Conservation (phyloP, 345 rosid species). For the Salix suchowensis region DNA sequence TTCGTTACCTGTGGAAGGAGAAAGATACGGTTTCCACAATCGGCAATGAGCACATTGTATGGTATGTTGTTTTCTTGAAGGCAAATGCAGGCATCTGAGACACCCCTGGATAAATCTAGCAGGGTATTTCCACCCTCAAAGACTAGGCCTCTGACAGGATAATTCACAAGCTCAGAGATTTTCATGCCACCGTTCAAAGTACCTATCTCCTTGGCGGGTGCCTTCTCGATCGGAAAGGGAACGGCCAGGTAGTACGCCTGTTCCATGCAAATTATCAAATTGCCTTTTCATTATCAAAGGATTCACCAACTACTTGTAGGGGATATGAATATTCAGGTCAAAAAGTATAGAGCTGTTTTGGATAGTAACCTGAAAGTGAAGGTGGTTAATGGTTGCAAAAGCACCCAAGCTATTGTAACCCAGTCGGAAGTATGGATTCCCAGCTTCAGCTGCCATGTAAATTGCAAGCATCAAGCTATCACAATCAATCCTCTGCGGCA, state of each 20-base stretch:
- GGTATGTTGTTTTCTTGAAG: constrained; percentile 92
- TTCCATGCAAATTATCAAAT: constrained; percentile 6
- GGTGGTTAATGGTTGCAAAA: constrained; percentile 96
- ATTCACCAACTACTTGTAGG: background rate
- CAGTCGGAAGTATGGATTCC: constrained; percentile 72
- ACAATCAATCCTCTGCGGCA: constrained; percentile 92
- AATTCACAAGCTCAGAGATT: constrained; percentile 60
- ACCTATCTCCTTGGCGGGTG: constrained; percentile 49
- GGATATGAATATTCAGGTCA: background rate
- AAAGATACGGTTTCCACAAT: constrained; percentile 70
- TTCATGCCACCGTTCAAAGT: constrained; percentile 46
- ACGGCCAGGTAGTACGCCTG: constrained; percentile 85
- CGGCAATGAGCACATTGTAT: constrained; percentile 75
- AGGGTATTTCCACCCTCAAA: constrained; percentile 71
- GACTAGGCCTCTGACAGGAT: constrained; percentile 83
- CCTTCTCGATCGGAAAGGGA: constrained; percentile 86
- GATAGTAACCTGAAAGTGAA: constrained; percentile 83
- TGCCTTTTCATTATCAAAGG: background rate
- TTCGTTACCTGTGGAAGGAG: constrained; percentile 79
- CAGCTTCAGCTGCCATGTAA: constrained; percentile 78
- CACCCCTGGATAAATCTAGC: constrained; percentile 47
- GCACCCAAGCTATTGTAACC: constrained; percentile 99
- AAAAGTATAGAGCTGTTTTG: background rate
- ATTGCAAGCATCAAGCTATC: constrained; percentile 81
- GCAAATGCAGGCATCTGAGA: constrained; percentile 71